A percentile compares a stretch with the other conserved stretches of the same genome.
Evolutionary conservation across 2,329 filamentous ascomycete species (phyloP).

Genomic region (Pseudonectria foliicola): DNA sequence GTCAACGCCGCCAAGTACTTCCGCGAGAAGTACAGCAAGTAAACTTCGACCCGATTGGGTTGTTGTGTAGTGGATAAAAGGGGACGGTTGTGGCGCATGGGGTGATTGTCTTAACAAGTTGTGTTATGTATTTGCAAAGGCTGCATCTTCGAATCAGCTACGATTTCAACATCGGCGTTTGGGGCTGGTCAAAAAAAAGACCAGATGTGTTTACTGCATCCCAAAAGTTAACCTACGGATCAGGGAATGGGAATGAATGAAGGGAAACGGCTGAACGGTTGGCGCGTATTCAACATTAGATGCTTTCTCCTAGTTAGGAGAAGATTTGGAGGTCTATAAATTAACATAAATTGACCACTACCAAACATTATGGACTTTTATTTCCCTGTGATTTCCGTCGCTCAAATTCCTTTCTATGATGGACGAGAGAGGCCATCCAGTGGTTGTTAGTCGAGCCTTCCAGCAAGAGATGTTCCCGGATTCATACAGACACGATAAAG

Average conservation of each 20-base stretch:
- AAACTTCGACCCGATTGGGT: conserved; percentile 24
- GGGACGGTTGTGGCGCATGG: conserved; percentile 13
- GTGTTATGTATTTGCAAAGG: conserved; percentile 23
- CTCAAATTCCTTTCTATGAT: too few relatives aligned
- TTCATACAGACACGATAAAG: too few relatives aligned
- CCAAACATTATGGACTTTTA: conserved; percentile 10
- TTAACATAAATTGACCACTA: conserved; percentile 23
- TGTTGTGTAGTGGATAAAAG: conserved; percentile 11
- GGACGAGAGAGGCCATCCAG: too few relatives aligned
- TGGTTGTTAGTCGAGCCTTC: too few relatives aligned
- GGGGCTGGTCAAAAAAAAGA: conserved; percentile 30
- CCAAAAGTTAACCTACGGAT: conserved; percentile 30
- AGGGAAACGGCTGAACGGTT: conserved; percentile 23
- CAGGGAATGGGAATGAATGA: conserved; percentile 15
- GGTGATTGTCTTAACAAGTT: conserved; percentile 24
- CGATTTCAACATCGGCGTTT: conserved; percentile 57
- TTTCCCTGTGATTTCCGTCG: not conserved
- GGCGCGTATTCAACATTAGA: conserved; percentile 33
- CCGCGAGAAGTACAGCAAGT: conserved; percentile 80
- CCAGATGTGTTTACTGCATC: conserved; percentile 29
- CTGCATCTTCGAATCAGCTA: conserved; percentile 35
- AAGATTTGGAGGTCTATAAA: conserved; percentile 20
- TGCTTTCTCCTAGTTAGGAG: conserved; percentile 29
- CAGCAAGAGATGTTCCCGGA: too few relatives aligned
- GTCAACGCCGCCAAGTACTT: conserved; percentile 96